Conservation (phyloP, 2,329 filamentous ascomycete genomes). For the Chaetomiaceae sp. region DNA sequence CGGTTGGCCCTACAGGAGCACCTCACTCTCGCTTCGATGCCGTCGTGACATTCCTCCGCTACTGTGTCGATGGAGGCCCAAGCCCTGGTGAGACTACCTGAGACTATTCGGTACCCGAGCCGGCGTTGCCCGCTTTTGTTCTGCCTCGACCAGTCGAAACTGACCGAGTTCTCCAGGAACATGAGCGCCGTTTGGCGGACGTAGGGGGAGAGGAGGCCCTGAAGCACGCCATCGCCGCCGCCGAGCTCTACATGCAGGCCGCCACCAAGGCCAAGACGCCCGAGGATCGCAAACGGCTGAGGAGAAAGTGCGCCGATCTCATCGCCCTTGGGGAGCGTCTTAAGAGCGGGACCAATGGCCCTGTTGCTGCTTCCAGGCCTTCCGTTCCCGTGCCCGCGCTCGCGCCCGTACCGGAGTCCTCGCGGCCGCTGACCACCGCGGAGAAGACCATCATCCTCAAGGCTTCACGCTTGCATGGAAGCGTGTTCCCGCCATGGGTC, state of each 20-base stretch:
- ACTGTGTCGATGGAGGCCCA: conserved; percentile 40
- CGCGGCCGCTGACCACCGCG: conserved; percentile 57
- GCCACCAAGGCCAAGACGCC: conserved; percentile 55
- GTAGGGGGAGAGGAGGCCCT: conserved; percentile 61
- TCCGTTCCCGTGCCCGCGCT: conserved; percentile 34
- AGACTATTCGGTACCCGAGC: conserved; percentile 6
- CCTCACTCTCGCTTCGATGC: too few species aligned
- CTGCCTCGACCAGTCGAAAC: neutral
- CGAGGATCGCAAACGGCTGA: conserved; percentile 62
- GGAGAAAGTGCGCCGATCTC: conserved; percentile 63
- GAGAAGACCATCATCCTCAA: conserved; percentile 75
- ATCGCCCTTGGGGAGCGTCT: conserved; percentile 70
- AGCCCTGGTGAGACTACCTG: conserved; percentile 38
- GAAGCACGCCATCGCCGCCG: conserved; percentile 67
- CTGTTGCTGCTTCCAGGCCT: conserved; percentile 16
- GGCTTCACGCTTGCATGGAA: conserved; percentile 75
- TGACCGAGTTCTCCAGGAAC: conserved; percentile 38
- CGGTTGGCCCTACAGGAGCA: too few species aligned
- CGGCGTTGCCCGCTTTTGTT: too few species aligned
- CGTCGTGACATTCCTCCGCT: neutral
- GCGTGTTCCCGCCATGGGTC: conserved; percentile 83
- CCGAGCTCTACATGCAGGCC: conserved; percentile 77
- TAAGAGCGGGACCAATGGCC: conserved; percentile 43
- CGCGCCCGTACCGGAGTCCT: conserved; percentile 30
- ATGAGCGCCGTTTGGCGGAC: conserved; percentile 46